Base-by-base conservation (phyloP, 306 rosid species). In the Cajanus cajan region DNA sequence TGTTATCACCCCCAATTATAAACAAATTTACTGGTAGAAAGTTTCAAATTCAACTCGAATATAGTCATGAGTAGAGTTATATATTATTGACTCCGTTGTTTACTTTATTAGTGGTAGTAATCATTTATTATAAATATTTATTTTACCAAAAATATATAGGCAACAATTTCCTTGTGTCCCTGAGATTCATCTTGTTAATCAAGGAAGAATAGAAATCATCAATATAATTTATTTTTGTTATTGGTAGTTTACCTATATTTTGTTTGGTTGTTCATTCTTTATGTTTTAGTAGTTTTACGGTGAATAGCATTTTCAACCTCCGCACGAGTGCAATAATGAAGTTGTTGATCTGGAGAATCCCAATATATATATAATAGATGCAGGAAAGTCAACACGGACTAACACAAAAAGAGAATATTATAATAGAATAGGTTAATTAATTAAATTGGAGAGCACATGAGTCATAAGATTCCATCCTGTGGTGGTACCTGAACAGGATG, bases 391-490 rank as follows among this genome's bases (percentile, higher is more conserved):
- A 85, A 85, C 67, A 82, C 36, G 41, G 9, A 18, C 21, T 21
- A 59, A 69, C 51, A 58, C 34, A 59, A 12, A 31, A 68, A 76
- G 41, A 71, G 64, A 63, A 78, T 74, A 78, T 68, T 54, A 31
- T 62, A 59, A 77, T 81, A 68, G 59, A 74, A 78, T 73, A 73
- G 75, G 62, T 73, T 82, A 68, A 68, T 74, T 82, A 68, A 68
- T 74, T 82, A 68, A 78, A 61, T 69, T 74, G 13, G 57, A 72
- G 68, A 54, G 47, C 68, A 78, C 69, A 73, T 64, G 78, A 71
- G 59, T 70, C 70, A 51, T 52, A 74, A 82, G 86, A 78, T 82
- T 82, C 88, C 86, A 39, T 51, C 31, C 73, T 69, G 63, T 68
- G 84, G 63, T 68, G 84, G 72, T 78, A 68, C 79, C 79, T 68